Evolutionary conservation across 2,329 filamentous ascomycete species (phyloP), one percentile per base, ranked within the genome.

Genomic region (Fusarium piperis): DNA sequence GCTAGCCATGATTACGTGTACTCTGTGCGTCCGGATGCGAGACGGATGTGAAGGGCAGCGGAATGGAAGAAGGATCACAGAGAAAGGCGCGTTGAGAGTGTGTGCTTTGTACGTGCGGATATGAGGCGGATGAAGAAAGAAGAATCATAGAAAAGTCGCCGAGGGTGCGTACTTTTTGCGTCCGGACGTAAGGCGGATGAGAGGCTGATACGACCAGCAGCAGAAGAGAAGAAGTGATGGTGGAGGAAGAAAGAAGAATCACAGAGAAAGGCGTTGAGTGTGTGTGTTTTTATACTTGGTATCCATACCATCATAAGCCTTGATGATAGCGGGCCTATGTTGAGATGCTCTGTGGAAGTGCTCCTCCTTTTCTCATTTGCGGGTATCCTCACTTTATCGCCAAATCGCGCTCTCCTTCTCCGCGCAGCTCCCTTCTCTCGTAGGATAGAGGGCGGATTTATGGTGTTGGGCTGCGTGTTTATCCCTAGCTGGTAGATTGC

Each of bases 161-260:
- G n/a, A n/a, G n/a, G n/a, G n/a, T n/a, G n/a, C n/a, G n/a, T n/a
- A n/a, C n/a, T n/a, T n/a, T n/a, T n/a, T n/a, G n/a, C n/a, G n/a
- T n/a, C n/a, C n/a, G n/a, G n/a, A n/a, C n/a, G 26, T 26, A 7
- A 26, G 26, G 26, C 38, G 13, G 18, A 15, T 23, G 6, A 15
- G 12, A 23, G 18, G 18, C 8, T 0, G 16, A 8, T 3, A 4
- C n/a, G 9, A n/a, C 4, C 3, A 2, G 4, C 8, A 4, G 6
- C 9, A 1, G 18, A 41, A 9, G 3, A 13, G 6, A 20, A n/a
- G 2, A 41, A 15, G 18, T 20, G 11, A 41, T 11, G 18, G 5
- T 6, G 6, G 18, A 20, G 4, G 18, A 41, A 13, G 38, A 41
- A 23, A 23, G 18, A 18, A 23, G 13, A 18, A 23, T 9, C 3